Base-by-base conservation (phyloP, 2,329 filamentous ascomycete genomes). In the Corniculantispora saksenae region DNA sequence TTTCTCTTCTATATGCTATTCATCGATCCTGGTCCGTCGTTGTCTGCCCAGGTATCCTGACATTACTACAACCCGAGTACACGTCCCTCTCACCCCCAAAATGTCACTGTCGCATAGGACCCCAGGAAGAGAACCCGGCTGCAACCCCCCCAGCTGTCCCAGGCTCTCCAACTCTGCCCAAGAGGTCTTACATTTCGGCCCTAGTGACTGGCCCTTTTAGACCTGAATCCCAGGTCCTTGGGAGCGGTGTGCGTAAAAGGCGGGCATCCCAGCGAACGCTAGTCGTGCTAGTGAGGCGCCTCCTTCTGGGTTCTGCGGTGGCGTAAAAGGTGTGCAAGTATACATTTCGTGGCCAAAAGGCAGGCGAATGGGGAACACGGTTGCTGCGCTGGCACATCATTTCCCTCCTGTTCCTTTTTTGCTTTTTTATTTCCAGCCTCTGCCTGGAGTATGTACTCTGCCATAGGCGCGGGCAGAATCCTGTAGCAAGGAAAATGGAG, bases 191-290 rank as follows among this genome's bases (percentile, higher is more conserved):
- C n/a, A 23, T 8, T 43, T 25, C n/a, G 12, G 47, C n/a, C 17
- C 25, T 47, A 38, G 43, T n/a, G 43, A 25, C 40, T 50, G 19
- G 21, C 40, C 27, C 58, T 38, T 35, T 38, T n/a, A 19, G 45
- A 32, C 32, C 43, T 57, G 48, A 51, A 40, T 65, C 51, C 63
- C 50, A 38, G 53, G 50, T 65, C 32, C 51, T 57, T 65, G 63
- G 63, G 63, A 65, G 63, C 63, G 63, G 63, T 65, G 63, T 65
- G 63, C 63, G 48, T 21, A 32, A 45, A 58, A 53, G 51, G 57
- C 25, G 50, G 50, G n/a, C 19, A 61, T 29, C 8, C 21, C 17
- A 15, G 45, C 38, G 9, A 54, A 61, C 51, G 57, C 57, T 38
- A 60, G 29, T 25, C 21, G 43, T 35, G 43, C 29, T 60, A 60